These are phyloP conservation scores for Phytophthora capsici DNA, from an alignment of 352 stramenopile species.

Conservation along the genomic window DNA sequence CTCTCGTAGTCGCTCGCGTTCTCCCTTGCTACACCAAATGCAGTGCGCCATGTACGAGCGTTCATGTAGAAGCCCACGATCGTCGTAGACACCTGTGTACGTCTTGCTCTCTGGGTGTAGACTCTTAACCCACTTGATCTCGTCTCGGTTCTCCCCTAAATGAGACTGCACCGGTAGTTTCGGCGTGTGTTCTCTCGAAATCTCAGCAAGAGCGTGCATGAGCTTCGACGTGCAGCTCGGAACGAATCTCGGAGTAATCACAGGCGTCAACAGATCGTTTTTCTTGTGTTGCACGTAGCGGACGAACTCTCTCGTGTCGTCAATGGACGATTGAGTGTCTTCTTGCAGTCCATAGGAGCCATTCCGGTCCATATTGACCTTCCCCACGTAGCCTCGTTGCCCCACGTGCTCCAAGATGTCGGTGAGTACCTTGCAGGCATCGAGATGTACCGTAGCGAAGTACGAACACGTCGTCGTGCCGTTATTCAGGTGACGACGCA, in stretches of 20 bases:
- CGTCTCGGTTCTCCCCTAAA: slow-evolving; percentile 88
- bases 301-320: slow-evolving; percentile 89
- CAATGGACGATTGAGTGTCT: slow-evolving; percentile 82
- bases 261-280: slow-evolving; percentile 81
- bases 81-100: slow-evolving; percentile 86
- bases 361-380: slow-evolving; percentile 97
- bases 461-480: slow-evolving; percentile 96
- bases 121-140: slow-evolving; percentile 87
- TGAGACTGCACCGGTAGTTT: slow-evolving; percentile 92
- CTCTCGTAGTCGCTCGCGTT: slow-evolving; percentile 74
- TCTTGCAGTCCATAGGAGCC: slow-evolving; percentile 82
- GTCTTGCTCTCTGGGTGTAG: slow-evolving; percentile 83
- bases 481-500: slow-evolving; percentile 84
- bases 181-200: slow-evolving; percentile 81
- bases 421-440: slow-evolving; percentile 90
- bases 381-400: slow-evolving; percentile 93
- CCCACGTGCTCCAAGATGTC: slow-evolving; percentile 86
- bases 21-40: slow-evolving; percentile 82
- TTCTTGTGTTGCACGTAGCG: slow-evolving; percentile 83
- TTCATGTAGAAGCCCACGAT: slow-evolving; percentile 89
- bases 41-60: slow-evolving; percentile 95
- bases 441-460: slow-evolving; percentile 93
- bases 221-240: slow-evolving; percentile 87
- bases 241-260: slow-evolving; percentile 95
- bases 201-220: slow-evolving; percentile 78